Evolutionary conservation across 768 basidiomycete species (phyloP), one percentile per base, ranked within the genome.

Genomic region (Chalciporus chontae): DNA sequence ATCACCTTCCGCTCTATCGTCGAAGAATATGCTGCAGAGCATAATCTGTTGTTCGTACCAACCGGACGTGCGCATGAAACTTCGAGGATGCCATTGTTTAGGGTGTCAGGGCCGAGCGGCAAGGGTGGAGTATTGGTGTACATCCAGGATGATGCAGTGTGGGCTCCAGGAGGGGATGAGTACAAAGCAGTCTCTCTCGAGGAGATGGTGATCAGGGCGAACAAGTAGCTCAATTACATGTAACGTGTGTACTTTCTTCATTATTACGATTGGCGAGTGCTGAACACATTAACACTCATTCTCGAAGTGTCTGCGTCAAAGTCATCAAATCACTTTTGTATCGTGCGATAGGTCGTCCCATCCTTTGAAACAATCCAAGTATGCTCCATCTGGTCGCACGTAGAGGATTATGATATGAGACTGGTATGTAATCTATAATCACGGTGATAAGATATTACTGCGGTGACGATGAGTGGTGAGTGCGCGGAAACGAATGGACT

Each of bases 1-100:
- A 85, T 97, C 58, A 94, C 93, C 2, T 98, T 98, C 80, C 79
- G 87, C 15, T 79, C 88, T 5, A 87, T 98, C 48, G 94, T 94
- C 44, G 96, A 98, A 68, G 95, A 96, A 23, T 85, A 76, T 61
- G 90, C 89, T 3, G 83, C 91, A 2, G 71, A 82, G 17, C 85
- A 92, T 65, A 91, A 98, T 68, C 71, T 98, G 59, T 67, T 99
- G 34, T 91, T 98, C 68, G 74, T 98, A 29, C 93, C 94, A 5
- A 83, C 85, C 10, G 95, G 94, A 2, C 81, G 81, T 43, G 87
- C 83, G 13, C 91, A 98, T 60, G 86, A 87, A 58, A 75, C 72
- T 40, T 92, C 93, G 15, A 81, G 94, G 48, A 89, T 94, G 84
- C 92, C 92, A 7, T 67, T 98, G 43, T 97, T 85, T 75, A 81